Evolutionary conservation across 306 rosid species (phyloP).

Genomic region (Dalbergia cultrata): DNA sequence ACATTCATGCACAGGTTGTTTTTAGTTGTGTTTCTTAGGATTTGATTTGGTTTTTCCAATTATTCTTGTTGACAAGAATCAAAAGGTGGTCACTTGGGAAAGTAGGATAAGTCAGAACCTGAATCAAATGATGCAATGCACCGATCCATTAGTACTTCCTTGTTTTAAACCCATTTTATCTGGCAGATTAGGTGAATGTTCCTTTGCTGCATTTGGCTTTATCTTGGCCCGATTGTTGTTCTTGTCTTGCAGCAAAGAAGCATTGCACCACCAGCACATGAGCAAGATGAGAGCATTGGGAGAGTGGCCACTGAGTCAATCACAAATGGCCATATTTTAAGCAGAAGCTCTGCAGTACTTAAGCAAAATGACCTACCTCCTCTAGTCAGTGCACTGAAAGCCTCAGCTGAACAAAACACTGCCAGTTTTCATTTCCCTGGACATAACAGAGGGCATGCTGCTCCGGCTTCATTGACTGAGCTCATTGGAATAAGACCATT

Average conservation of each 20-base stretch:
- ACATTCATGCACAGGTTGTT: too few species aligned
- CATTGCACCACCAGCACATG: constrained; percentile 9
- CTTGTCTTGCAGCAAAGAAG: constrained; percentile 52
- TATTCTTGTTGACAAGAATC: neutral
- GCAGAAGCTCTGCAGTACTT: constrained; percentile 28
- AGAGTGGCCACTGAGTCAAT: constrained; percentile 20
- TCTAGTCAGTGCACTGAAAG: constrained; percentile 73
- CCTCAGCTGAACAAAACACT: constrained; percentile 66
- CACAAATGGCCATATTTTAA: constrained; percentile 35
- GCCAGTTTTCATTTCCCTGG: constrained; percentile 94
- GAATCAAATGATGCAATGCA: constrained; percentile 1
- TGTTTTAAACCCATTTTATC: neutral
- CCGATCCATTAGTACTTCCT: neutral
- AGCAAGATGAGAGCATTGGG: constrained; percentile 39
- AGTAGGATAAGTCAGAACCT: neutral
- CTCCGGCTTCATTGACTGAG: constrained; percentile 69
- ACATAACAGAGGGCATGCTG: constrained; percentile 92
- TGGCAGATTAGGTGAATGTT: neutral
- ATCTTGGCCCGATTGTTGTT: neutral
- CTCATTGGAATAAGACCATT: constrained; percentile 76
- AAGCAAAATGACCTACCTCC: constrained; percentile 60
- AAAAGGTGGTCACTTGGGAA: neutral
- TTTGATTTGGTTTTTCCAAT: constrained; percentile 10
- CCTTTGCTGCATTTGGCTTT: constrained; percentile 9
- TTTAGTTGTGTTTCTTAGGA: neutral